Conservation (phyloP, 2,329 filamentous ascomycete genomes). For the Aureobasidium leucospermi region DNA sequence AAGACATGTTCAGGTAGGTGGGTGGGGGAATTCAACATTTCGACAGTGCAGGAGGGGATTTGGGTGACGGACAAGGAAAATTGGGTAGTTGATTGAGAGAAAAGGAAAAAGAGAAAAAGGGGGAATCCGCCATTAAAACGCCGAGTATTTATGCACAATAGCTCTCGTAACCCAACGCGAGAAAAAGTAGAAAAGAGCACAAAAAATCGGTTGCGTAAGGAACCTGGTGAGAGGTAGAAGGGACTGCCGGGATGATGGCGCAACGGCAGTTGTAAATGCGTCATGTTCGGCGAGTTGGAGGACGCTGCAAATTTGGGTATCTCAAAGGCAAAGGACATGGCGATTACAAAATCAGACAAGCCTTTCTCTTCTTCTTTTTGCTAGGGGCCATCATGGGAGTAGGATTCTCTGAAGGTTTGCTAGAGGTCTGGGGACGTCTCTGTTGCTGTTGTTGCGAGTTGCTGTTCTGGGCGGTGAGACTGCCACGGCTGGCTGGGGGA, state of each 20-base stretch:
- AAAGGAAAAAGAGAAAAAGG: background rate
- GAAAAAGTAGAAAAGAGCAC: background rate
- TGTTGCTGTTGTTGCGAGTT: conserved; percentile 23
- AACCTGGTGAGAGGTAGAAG: background rate
- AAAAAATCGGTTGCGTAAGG: background rate
- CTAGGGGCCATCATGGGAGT: conserved; percentile 20
- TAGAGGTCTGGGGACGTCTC: conserved; percentile 28
- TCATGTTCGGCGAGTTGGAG: no score
- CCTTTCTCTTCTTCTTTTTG: conserved; percentile 76
- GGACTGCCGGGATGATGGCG: background rate
- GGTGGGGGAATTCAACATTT: background rate
- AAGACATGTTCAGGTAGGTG: background rate
- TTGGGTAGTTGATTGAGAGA: conserved; percentile 27
- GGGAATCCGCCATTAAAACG: conserved; percentile 7
- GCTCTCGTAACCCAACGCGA: background rate
- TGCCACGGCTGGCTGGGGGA: conserved; percentile 28
- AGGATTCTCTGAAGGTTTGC: conserved; percentile 22
- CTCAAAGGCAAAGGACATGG: background rate
- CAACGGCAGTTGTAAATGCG: background rate
- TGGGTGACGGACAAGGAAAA: conserved; percentile 61
- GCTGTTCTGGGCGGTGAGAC: conserved; percentile 32
- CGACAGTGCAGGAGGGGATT: background rate
- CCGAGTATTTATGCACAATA: conserved; percentile 5
- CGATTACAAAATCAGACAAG: conserved; percentile 64
- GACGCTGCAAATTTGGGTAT: background rate